Conservation (phyloP, 306 rosid species). For the Lathyrus tuberosus region DNA sequence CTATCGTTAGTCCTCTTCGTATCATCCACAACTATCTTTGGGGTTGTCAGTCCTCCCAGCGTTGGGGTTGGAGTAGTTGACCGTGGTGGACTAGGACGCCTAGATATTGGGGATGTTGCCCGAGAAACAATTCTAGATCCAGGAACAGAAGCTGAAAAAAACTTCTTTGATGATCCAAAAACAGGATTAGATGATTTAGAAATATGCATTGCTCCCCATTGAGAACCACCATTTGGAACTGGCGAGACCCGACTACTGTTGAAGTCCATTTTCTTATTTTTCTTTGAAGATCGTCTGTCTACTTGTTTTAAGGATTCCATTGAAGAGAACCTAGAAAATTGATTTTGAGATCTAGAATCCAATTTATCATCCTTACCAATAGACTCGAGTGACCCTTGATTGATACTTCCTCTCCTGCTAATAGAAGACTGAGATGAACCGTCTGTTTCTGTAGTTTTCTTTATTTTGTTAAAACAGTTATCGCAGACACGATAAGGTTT, state of each 20-base stretch:
- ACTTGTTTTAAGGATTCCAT: conserved; percentile 89
- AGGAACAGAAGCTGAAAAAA: conserved; percentile 98
- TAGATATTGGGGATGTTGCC: conserved; percentile 95
- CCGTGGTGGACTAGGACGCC: conserved; percentile 98
- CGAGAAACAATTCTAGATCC: conserved; percentile 99
- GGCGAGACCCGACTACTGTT: conserved; percentile 96
- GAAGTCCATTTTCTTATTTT: conserved; percentile 90
- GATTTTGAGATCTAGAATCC: conserved; percentile 77
- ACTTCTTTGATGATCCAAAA: conserved; percentile 95
- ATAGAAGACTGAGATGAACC: conserved; percentile 74
- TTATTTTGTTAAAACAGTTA: conserved; percentile 78
- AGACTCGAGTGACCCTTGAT: conserved; percentile 69
- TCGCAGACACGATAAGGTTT: conserved; percentile 98
- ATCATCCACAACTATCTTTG: conserved; percentile 84
- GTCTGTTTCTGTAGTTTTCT: conserved; percentile 71
- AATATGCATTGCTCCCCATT: conserved; percentile 85
- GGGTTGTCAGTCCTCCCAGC: conserved; percentile 91
- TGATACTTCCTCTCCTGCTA: conserved; percentile 91
- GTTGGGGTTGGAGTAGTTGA: conserved; percentile 99
- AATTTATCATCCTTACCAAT: conserved; percentile 76
- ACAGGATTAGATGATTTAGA: conserved; percentile 95
- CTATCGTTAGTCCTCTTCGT: conserved; percentile 77
- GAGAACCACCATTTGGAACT: conserved; percentile 87
- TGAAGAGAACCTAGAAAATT: conserved; percentile 72
- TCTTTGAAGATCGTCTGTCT: conserved; percentile 81